Base-by-base conservation (phyloP, 805 yeast genomes). In the Sugiyamaella boreocaroliniensis region DNA sequence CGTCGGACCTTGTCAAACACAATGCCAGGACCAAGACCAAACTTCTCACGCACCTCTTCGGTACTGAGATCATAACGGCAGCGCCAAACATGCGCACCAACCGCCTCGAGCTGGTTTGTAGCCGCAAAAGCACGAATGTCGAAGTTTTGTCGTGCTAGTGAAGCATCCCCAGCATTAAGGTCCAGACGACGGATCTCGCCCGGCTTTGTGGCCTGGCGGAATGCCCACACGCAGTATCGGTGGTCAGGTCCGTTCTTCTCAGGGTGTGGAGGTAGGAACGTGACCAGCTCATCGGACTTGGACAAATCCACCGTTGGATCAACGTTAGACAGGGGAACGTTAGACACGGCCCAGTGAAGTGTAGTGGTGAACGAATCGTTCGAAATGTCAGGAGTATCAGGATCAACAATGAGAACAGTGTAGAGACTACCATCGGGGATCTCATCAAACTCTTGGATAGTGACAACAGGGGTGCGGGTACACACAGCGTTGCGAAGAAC, bases 1-100 rank as follows among this genome's bases (percentile, higher is more conserved):
- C 48, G 42, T 6, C 52, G 47, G 29, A 50, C 45, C 50, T 53
- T 58, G 45, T 52, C 55, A 44, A 61, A 92, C 5, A 92, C 87
- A 59, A 81, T 76, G 48, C 97, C 97, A 55, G 72, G 67, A 16
- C 82, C 84, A 55, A 92, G 74, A 3, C 89, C 92, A 65, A 85
- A 87, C 64, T 76, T 68, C 57, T 76, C 78, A 68, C 98, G 82
- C 26, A 90, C 83, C 2, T 65, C 67, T 29, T 76, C 76, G 44
- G 87, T 85, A 61, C 83, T 79, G 61, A 86, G 72, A 69, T 93
- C 98, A 81, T 85, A 92, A 43, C 70, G 73, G 59, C 84, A 81
- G 76, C 98, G 82, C 92, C 95, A 92, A 45, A 88, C 76, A 67
- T 89, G 95, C 1, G 95, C 97, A 26, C 98, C 97, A 47, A 90